phyloP scores from a whole-genome alignment of 257 asterid genomes.

The Nyctanthes arbortristis region DNA sequence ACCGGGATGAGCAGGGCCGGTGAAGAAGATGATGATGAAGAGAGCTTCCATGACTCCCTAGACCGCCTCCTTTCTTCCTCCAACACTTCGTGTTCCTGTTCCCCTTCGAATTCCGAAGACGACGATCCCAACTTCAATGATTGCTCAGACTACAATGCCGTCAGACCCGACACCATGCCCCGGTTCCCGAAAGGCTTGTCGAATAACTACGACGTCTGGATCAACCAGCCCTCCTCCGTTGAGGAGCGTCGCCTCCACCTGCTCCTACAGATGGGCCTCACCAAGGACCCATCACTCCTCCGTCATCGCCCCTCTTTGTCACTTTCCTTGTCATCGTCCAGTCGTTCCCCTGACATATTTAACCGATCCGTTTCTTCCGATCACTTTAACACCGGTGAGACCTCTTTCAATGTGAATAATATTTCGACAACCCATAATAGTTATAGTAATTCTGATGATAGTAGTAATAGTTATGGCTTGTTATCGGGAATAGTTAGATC shows the following conservation, averaged over 20 bases:
- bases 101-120: slow-evolving; percentile 53
- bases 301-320: slow-evolving; percentile 62
- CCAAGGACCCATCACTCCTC: slow-evolving; percentile 65
- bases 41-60: slow-evolving; percentile 68
- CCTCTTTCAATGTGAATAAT: slow-evolving; percentile 9
- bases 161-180: slow-evolving; percentile 37
- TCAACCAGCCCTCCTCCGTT: slow-evolving; percentile 80
- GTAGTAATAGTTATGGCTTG: slow-evolving; percentile 24
- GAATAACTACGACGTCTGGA: slow-evolving; percentile 79
- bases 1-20: slow-evolving; percentile 66
- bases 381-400: slow-evolving; percentile 33
- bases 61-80: slow-evolving; percentile 80
- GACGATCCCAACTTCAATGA: slow-evolving; percentile 30
- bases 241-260: slow-evolving; percentile 83
- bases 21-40: slow-evolving; percentile 62
- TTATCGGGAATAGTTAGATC: slow-evolving; percentile 47
- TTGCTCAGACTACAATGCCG: slow-evolving; percentile 26
- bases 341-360: not conserved
- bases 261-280: slow-evolving; percentile 79
- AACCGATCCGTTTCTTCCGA: slow-evolving; percentile 30
- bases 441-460: slow-evolving; percentile 19
- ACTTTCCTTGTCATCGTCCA: slow-evolving; percentile 7
- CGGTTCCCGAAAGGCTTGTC: slow-evolving; percentile 60
- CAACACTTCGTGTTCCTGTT: slow-evolving; percentile 73
- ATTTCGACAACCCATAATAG: slow-evolving; percentile 4